Evolutionary conservation across 257 asterid genomes (phyloP), one percentile per base, ranked within the genome.

Genomic region (Hygrophila difformis): DNA sequence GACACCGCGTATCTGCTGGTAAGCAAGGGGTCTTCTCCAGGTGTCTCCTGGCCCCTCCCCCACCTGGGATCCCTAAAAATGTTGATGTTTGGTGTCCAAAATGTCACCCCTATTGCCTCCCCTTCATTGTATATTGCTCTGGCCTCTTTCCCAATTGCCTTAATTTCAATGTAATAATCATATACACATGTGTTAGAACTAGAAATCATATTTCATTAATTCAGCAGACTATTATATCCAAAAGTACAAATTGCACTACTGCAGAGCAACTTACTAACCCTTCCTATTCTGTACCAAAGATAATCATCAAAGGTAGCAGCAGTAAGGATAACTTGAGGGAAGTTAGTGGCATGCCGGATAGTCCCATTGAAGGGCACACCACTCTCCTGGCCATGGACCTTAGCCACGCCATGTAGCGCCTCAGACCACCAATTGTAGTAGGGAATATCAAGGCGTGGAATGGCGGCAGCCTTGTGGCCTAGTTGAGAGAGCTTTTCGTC

Each of bases 351-450:
- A 12, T 64, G 72, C 3, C 59, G 66, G 12, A 68, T 55, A 5
- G 11, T 16, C 1, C 40, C 52, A 3, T 64, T 61, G 53, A 28
- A 62, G 0, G 70, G 16, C 34, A 45, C 70, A 5, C 18, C 15
- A 28, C 48, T 41, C 44, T 37, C 33, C 12, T 12, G 12, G 2
- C 56, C 47, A 16, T 69, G 71, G 1, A 65, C 62, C 4, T 67
- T 29, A 15, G 78, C 57, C 18, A 71, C 62, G 6, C 76, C 83
- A n/a, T 75, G 79, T 39, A 76, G 54, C 0, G 81, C 84, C 66
- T 76, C 81, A 1, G 80, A 69, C 84, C 84, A 76, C 81, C 84
- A 69, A 53, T 59, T 53, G 39, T 72, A 76, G 40, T 40, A 18
- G 4, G 75, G 77, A 6, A 76, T 61, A 1, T 75, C 77, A 18